phyloP scores from a whole-genome alignment of 2,329 filamentous ascomycete genomes.

The Neodidymelliopsis sp. region DNA sequence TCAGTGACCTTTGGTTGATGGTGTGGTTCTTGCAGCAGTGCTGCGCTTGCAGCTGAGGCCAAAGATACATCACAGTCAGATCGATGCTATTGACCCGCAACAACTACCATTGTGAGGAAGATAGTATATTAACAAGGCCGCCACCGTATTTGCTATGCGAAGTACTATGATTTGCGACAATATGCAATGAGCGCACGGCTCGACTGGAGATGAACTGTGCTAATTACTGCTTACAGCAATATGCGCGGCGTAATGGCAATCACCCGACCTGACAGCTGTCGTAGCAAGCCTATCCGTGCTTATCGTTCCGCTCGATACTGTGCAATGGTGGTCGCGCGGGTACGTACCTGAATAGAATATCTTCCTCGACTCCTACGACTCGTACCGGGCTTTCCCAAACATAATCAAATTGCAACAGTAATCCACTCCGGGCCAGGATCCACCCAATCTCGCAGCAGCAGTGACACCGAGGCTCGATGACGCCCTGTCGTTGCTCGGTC shows the following conservation, averaged over 20 bases:
- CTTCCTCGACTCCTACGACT: constrained; percentile 9
- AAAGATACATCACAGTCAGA: too few species aligned
- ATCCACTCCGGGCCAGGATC: neutral
- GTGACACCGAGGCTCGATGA: constrained; percentile 4
- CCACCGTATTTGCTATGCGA: too few species aligned
- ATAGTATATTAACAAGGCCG: too few species aligned
- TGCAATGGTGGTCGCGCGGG: constrained; percentile 12
- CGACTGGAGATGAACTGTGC: neutral
- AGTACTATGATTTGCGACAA: neutral
- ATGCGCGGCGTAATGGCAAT: constrained; percentile 14
- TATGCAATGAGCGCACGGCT: neutral
- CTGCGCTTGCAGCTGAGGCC: too few species aligned
- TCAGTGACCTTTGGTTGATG: too few species aligned
- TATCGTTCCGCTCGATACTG: constrained; percentile 14
- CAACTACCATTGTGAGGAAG: too few species aligned
- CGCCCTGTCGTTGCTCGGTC: constrained; percentile 2
- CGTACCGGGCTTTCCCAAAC: constrained; percentile 10
- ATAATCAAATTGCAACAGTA: constrained; percentile 1
- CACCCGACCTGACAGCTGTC: constrained; percentile 6
- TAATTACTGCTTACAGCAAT: constrained; percentile 12
- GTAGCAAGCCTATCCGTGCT: constrained; percentile 16
- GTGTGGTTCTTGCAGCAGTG: too few species aligned
- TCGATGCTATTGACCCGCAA: too few species aligned
- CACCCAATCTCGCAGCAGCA: constrained; percentile 6
- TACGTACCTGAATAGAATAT: constrained; percentile 21